These are phyloP conservation scores for Castanospermum australe DNA, from an alignment of 306 rosid genomes.

Conservation along the genomic window DNA sequence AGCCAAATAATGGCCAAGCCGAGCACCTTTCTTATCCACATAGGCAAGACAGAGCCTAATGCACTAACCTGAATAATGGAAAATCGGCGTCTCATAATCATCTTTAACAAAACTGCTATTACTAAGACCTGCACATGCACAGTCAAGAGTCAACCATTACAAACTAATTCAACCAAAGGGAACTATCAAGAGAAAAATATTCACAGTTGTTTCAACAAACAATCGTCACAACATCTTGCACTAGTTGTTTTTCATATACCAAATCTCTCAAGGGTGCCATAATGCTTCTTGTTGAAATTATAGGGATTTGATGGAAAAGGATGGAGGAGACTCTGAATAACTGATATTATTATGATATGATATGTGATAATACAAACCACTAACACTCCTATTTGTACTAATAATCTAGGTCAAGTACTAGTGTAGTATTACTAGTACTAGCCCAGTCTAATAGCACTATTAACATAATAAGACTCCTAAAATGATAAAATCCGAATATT, in stretches of 20 bases:
- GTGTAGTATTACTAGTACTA: background rate
- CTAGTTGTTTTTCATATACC: background rate
- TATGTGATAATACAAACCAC: background rate
- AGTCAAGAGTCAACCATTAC: conserved; percentile 25
- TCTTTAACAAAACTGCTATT: conserved; percentile 87
- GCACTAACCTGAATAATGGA: conserved; percentile 88
- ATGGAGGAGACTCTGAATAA: background rate
- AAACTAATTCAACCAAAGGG: conserved; percentile 17
- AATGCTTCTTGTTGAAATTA: background rate
- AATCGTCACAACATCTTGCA: background rate
- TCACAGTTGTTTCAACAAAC: conserved; percentile 10
- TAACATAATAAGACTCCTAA: background rate
- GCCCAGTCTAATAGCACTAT: background rate
- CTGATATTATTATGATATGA: background rate
- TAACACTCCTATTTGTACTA: background rate
- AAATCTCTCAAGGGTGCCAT: background rate
- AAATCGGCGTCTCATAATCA: conserved; percentile 92
- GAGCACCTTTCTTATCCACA: background rate
- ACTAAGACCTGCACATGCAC: conserved; percentile 84
- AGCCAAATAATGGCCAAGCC: conserved; percentile 20
- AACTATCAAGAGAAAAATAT: conserved; percentile 21
- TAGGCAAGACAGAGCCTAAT: background rate
- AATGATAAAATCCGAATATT: conserved; percentile 8
- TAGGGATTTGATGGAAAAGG: background rate
- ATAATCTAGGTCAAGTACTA: background rate